These are phyloP conservation scores for Fusarium tanahbumbuense DNA, from an alignment of 2,329 filamentous ascomycete species.

Conservation along the genomic window DNA sequence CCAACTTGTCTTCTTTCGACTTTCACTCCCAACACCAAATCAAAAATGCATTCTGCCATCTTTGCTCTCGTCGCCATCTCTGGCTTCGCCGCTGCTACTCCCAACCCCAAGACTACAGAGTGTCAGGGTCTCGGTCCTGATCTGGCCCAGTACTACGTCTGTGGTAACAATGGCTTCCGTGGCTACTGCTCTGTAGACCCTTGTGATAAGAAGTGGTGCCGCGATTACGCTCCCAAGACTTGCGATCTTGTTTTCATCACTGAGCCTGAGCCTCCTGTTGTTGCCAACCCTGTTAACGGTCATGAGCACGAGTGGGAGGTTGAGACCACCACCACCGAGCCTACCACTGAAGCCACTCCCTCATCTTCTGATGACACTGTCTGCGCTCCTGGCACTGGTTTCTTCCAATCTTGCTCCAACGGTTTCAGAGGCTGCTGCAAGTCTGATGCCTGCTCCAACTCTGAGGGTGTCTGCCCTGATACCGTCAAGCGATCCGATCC, in stretches of 20 bases:
- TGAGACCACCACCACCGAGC: neutral
- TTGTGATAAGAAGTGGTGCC: conserved; percentile 26
- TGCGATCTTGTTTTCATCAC: conserved; percentile 26
- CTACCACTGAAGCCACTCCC: neutral
- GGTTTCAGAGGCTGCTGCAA: conserved; percentile 28
- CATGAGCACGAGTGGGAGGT: neutral
- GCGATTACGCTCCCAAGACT: conserved; percentile 21
- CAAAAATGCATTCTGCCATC: conserved; percentile 36
- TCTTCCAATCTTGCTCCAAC: conserved; percentile 26
- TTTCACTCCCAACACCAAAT: conserved; percentile 1
- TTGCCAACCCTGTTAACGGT: neutral
- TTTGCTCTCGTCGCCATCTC: conserved; percentile 28
- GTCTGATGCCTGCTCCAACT: conserved; percentile 7
- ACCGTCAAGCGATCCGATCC: neutral
- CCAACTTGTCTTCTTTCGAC: conserved; percentile 3
- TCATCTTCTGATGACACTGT: neutral
- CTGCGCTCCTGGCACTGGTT: conserved; percentile 9
- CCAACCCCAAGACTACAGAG: conserved; percentile 18
- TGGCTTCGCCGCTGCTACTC: conserved; percentile 15
- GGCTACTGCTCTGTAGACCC: conserved; percentile 27
- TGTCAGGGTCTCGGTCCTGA: conserved; percentile 22
- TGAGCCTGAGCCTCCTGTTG: neutral
- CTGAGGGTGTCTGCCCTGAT: neutral
- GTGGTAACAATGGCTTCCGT: conserved; percentile 26
- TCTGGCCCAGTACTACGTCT: conserved; percentile 21